Evolutionary conservation across 805 yeast genomes (phyloP), one percentile per base, ranked within the genome.

Genomic region (Kuraishia floccosa): DNA sequence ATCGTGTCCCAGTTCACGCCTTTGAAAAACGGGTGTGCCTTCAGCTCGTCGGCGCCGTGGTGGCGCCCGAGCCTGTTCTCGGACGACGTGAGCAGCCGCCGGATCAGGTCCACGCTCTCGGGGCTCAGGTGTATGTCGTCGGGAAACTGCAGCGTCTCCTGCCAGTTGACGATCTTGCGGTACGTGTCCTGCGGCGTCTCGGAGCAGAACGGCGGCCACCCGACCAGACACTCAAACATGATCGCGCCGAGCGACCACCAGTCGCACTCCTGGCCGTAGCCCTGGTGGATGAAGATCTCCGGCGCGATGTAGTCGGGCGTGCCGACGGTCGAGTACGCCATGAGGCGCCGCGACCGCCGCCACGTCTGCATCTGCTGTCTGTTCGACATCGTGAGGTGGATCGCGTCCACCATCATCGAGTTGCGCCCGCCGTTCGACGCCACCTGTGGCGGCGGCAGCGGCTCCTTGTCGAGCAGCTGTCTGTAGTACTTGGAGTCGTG

Each of bases 191-290:
- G 94, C 8, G 95, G 94, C 8, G 94, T 82, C 47, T 86, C 96
- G 0, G 91, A 77, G 58, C 96, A 86, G 54, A 86, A 86, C 28
- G 96, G 96, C 17, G 96, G 96, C 94, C 95, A 86, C 20, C 96
- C 96, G 37, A 86, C 82, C 38, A 86, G 60, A 60, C 96, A 86
- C 64, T 86, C 96, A 55, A 80, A 86, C 96, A 86, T 87, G 49
- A 86, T 86, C 1, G 95, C 94, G 19, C 96, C 96, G 27, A 86
- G 58, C 6, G 94, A 81, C 96, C 96, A 86, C 96, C 96, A 86
- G 54, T 86, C 96, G 58, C 96, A 86, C 50, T 86, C 95, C 57
- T 85, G 94, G 9, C 96, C 94, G 54, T 86, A 86, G 4, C 96
- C 96, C 58, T 86, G 91, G 44, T 85, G 85, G 29, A 84, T 64